A percentile compares a stretch with the other conserved stretches of the same genome.
phyloP scores from a whole-genome alignment of 495 filamentous ascomycete genomes.

The Talaromyces ruber region DNA sequence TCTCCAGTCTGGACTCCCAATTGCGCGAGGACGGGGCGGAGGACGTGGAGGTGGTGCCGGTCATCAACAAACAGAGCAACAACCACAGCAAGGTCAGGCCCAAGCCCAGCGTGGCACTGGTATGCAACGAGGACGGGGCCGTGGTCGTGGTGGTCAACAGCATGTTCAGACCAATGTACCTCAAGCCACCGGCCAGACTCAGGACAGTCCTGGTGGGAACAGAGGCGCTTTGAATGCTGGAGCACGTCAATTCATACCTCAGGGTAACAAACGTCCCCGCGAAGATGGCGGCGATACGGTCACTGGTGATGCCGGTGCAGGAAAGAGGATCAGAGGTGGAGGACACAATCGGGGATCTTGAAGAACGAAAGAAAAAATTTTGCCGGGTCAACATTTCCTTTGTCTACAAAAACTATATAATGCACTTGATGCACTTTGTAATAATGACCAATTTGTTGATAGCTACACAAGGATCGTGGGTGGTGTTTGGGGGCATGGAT shows the following conservation, averaged over 20 bases:
- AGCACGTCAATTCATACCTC: conserved; percentile 53
- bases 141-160: conserved; percentile 38
- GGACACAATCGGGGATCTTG: conserved; percentile 28
- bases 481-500: not conserved
- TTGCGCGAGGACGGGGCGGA: conserved; percentile 30
- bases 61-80: conserved; percentile 14
- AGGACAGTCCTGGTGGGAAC: conserved; percentile 20
- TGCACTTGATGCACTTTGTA: not conserved
- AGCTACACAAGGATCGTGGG: not conserved
- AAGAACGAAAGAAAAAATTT: conserved; percentile 2
- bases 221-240: conserved; percentile 40
- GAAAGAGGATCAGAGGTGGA: conserved; percentile 47
- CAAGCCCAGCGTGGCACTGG: conserved; percentile 29
- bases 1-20: conserved; percentile 42
- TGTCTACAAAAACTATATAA: conserved; percentile 4
- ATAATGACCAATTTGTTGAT: not conserved
- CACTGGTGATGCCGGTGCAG: conserved; percentile 27
- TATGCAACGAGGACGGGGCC: conserved; percentile 37
- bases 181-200: conserved; percentile 18
- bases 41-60: conserved; percentile 21
- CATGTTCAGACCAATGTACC: conserved; percentile 21
- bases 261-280: conserved; percentile 56
- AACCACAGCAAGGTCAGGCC: conserved; percentile 14
- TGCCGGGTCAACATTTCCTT: conserved; percentile 3
- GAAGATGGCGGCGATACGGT: conserved; percentile 49